Evolutionary conservation across 208 protist genomes (phyloP).

Genomic region (Leishmania gerbilli): DNA sequence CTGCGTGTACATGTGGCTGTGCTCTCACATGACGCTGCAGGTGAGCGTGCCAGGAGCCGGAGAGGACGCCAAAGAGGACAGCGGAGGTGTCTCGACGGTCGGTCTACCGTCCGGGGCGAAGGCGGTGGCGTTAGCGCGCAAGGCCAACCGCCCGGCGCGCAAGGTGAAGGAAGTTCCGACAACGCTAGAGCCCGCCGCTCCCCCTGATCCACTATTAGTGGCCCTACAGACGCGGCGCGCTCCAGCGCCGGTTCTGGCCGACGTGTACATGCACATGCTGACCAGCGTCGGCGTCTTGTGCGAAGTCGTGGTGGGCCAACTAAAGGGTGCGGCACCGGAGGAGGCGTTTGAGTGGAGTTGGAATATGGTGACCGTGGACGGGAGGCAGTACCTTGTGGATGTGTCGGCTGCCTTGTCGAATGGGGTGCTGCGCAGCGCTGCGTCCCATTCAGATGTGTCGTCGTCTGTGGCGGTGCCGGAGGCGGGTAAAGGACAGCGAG

Average conservation of each 20-base stretch:
- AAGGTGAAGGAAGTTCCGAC: constrained; percentile 18
- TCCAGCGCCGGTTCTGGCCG: constrained; percentile 43
- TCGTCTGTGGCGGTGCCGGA: constrained; percentile 1
- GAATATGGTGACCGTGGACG: constrained; percentile 66
- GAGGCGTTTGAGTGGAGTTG: constrained; percentile 72
- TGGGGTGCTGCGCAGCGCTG: constrained; percentile 31
- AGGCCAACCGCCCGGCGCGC: neutral
- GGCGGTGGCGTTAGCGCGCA: constrained; percentile 13
- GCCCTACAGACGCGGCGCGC: constrained; percentile 49
- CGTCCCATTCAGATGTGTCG: neutral
- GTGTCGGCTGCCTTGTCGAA: constrained; percentile 45
- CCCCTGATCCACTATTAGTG: constrained; percentile 36
- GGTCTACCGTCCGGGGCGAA: constrained; percentile 3
- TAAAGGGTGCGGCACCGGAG: constrained; percentile 53
- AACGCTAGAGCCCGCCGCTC: constrained; percentile 16
- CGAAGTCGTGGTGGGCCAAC: constrained; percentile 57
- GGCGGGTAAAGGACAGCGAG: neutral
- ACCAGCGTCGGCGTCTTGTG: constrained; percentile 35
- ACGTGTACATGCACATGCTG: constrained; percentile 68
- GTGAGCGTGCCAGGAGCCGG: constrained; percentile 7
- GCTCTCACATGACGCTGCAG: constrained; percentile 42
- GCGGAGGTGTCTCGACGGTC: neutral
- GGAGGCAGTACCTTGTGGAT: constrained; percentile 61
- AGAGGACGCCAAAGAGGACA: constrained; percentile 16
- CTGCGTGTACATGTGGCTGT: constrained; percentile 73